These are phyloP conservation scores for Trichothecium roseum DNA, from an alignment of 2,329 filamentous ascomycete genomes.

Conservation along the genomic window DNA sequence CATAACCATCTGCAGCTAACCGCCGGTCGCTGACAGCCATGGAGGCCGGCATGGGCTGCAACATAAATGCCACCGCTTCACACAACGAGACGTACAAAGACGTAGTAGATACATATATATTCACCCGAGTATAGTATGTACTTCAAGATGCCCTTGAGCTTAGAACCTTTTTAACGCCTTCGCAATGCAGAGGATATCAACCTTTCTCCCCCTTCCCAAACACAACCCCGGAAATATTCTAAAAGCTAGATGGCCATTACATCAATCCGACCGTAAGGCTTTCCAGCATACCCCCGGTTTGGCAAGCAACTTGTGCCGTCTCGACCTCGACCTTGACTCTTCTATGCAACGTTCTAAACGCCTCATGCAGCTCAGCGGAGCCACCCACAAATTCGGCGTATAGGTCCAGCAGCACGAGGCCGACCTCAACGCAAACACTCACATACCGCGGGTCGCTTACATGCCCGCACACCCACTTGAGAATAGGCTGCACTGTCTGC, in stretches of 20 bases:
- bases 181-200: conserved; percentile 8
- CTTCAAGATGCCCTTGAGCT: too few relatives aligned
- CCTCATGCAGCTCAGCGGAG: conserved; percentile 60
- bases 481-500: conserved; percentile 65
- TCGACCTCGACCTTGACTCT: conserved; percentile 71
- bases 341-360: conserved; percentile 58
- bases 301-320: conserved; percentile 70
- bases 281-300: conserved; percentile 82
- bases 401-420: conserved; percentile 72
- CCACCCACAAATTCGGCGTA: conserved; percentile 73
- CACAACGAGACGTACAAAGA: too few relatives aligned
- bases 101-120: too few relatives aligned
- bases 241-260: conserved; percentile 7
- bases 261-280: conserved; percentile 36
- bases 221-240: background rate
- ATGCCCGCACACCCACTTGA: conserved; percentile 73
- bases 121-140: too few relatives aligned
- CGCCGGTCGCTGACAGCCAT: too few relatives aligned
- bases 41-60: too few relatives aligned
- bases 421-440: conserved; percentile 70
- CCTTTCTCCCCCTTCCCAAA: background rate
- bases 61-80: too few relatives aligned
- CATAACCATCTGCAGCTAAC: too few relatives aligned
- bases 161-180: conserved; percentile 5
- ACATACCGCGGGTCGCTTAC: conserved; percentile 78